Base-by-base conservation (phyloP, 176 grass and related monocot genomes). In the Ampelocalamus luodianensis region DNA sequence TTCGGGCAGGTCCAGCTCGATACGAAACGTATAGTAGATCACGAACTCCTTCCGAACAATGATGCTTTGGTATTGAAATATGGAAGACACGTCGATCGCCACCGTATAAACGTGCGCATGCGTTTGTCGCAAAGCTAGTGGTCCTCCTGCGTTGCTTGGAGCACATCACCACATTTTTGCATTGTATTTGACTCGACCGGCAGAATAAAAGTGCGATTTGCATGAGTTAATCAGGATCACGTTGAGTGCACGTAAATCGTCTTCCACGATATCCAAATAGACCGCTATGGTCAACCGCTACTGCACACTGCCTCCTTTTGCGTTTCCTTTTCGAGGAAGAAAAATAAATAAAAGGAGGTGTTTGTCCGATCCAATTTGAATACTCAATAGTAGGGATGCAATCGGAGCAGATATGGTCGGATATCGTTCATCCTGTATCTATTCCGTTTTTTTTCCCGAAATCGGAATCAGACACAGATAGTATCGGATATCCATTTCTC, bases 231-330 rank as follows among this genome's bases (percentile, higher is more conserved):
- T n/a, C 20, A 15, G 45, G 45, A 60, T 69, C 72, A 16, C 24
- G 50, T 77, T 15, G 36, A 38, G 15, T 63, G 83, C 83, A 85
- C 37, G 83, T 59, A 69, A 60, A 77, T 18, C 26, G 38, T 20
- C 8, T 11, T 17, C 1, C 1, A 6, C 11, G 58, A 36, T 44
- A 36, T 65, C 15, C 48, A 10, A 26, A 74, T 32, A 11, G 2
- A 17, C 48, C 15, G 46, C 4, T 10, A 1, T 1, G 32, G 61
- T 36, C 63, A 78, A 49, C 23, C 55, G 4, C 1, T 6, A 18
- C 71, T 17, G 32, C 18, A n/a, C 1, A 51, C n/a, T 45, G n/a
- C 38, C 17, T 4, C 42, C 12, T 6, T 39, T 23, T 20, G 54
- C 67, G 4, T 17, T 53, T 26, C 58, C 13, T 1, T 75, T 74